These are phyloP conservation scores for Recurvomyces mirabilis DNA, from an alignment of 495 filamentous ascomycete genomes.

Conservation along the genomic window DNA sequence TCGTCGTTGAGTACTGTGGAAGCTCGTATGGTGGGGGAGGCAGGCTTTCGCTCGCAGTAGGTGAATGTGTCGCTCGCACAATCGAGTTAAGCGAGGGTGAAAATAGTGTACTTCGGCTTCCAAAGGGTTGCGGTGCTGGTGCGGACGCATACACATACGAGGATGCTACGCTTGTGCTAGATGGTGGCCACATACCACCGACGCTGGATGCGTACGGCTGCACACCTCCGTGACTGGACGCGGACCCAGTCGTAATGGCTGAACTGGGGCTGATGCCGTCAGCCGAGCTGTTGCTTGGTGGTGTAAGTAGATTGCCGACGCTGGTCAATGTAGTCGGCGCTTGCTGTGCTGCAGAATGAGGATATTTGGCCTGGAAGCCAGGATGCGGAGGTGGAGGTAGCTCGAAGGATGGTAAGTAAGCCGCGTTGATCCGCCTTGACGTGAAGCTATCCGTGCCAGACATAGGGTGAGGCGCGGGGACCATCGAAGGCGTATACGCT, in stretches of 20 bases:
- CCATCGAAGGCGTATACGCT: constrained; percentile 32
- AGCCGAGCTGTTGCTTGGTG: constrained; percentile 49
- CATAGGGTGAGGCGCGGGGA: constrained; percentile 32
- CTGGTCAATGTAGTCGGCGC: constrained; percentile 38
- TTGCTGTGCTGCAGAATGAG: too few relatives aligned
- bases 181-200: constrained; percentile 39
- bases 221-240: constrained; percentile 36
- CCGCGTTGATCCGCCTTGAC: too few relatives aligned
- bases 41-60: constrained; percentile 39
- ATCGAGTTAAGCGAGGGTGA: constrained; percentile 41
- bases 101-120: constrained; percentile 39
- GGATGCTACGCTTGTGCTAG: constrained; percentile 38
- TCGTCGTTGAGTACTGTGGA: constrained; percentile 46
- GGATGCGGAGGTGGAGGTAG: constrained; percentile 30
- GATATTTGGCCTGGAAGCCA: constrained; percentile 35
- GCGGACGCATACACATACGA: constrained; percentile 42
- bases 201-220: constrained; percentile 34
- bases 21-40: constrained; percentile 50
- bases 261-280: constrained; percentile 52
- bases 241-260: constrained; percentile 45
- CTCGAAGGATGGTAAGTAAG: constrained; percentile 30
- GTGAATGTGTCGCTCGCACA: constrained; percentile 38
- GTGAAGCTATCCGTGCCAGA: constrained; percentile 33
- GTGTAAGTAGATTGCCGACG: constrained; percentile 51
- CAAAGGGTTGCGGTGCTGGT: constrained; percentile 37